Evolutionary conservation across 169 alveolate species (phyloP), one percentile per base, ranked within the genome.

Genomic region (Prorocentrum cordatum): DNA sequence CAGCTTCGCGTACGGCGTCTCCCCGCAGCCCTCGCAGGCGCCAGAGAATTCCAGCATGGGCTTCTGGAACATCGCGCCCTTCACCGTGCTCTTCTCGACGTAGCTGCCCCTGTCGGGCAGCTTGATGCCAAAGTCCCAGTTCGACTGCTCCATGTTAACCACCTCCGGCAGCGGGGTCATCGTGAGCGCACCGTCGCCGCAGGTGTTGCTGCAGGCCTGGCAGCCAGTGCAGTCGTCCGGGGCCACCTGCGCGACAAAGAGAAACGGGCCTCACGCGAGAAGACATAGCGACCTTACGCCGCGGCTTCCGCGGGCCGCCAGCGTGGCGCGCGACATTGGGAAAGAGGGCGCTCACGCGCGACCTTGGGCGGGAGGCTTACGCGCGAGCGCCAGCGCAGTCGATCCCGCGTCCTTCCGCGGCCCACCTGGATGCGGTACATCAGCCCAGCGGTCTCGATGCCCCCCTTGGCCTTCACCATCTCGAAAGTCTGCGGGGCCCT

Each of bases 1-100:
- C 64, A 77, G 73, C 62, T 77, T 77, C 64, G 50, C 88, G 22
- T 77, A 62, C 24, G 95, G 95, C 5, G 95, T 93, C 92, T 93
- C 95, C 20, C 95, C 95, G 33, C 95, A 93, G 14, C 95, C 95
- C 58, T 92, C 94, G 42, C 95, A 92, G 27, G 95, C 95, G 0
- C 88, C 88, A 2, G 93, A 89, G 87, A 93, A 93, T 39, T 93
- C 95, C 50, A 93, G 79, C 29, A 72, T 62, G 3, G 95, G 95
- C 39, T 90, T 85, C 73, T 80, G 92, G 92, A 93, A 93, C 83
- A 90, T 93, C 20, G 94, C 88, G 47, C 95, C 95, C 86, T 75
- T 93, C 70, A 93, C 93, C 14, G 95, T 93, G 88, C 83, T 66
- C 75, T 92, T 68, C 92, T 93, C 94, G 58, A 93, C 71, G 72